Evolutionary conservation across 2,329 filamentous ascomycete genomes (phyloP).

Genomic region (Juglanconis juglandina): DNA sequence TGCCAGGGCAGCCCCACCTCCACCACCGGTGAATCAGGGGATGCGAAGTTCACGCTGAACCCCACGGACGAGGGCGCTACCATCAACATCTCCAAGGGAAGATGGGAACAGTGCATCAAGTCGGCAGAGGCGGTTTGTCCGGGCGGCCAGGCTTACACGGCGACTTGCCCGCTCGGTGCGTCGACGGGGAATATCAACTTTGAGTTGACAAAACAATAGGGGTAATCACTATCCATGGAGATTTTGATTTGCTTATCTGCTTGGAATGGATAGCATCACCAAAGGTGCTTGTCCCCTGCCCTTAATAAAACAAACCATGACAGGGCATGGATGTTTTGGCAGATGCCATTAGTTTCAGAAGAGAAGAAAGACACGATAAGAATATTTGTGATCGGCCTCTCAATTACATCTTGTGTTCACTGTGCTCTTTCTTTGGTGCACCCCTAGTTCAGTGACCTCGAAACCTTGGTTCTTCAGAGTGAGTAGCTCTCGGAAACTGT

Average conservation of each 20-base stretch:
- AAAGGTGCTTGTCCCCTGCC: no score
- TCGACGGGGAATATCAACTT: conserved; percentile 44
- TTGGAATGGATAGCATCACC: no score
- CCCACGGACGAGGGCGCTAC: conserved; percentile 40
- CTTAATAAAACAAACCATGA: no score
- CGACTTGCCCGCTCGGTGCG: conserved; percentile 44
- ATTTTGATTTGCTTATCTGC: no score
- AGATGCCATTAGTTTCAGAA: no score
- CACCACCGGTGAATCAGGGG: conserved; percentile 44
- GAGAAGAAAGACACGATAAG: no score
- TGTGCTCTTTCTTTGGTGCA: no score
- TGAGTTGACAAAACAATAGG: conserved; percentile 27
- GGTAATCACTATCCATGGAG: no score
- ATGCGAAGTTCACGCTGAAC: conserved; percentile 45
- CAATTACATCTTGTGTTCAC: no score
- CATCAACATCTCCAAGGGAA: conserved; percentile 51
- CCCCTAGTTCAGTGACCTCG: no score
- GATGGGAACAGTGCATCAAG: conserved; percentile 52
- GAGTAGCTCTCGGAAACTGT: background rate
- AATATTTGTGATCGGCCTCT: no score
- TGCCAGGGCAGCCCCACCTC: conserved; percentile 41
- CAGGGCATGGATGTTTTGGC: no score
- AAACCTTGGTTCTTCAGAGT: background rate
- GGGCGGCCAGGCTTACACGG: conserved; percentile 44
- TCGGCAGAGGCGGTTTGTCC: conserved; percentile 50